Evolutionary conservation across 306 rosid species (phyloP).

Genomic region (Glycine latifolia): DNA sequence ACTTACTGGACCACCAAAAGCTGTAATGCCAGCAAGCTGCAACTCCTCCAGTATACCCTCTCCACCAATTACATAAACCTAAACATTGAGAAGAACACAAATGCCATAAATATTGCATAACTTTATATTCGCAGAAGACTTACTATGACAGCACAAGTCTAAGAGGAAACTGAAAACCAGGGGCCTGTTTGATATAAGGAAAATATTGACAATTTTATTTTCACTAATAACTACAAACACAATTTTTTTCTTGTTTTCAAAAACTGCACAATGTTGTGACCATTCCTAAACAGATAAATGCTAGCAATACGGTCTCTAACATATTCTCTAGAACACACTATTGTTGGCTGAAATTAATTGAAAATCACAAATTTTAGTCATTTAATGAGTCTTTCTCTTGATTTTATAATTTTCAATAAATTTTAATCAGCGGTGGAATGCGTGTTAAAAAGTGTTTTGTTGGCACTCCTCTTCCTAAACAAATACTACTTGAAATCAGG

Average conservation of each 20-base stretch:
- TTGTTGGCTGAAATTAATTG: too few species aligned
- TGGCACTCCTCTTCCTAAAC: too few species aligned
- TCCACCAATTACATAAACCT: conserved; percentile 92
- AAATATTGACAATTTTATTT: not conserved
- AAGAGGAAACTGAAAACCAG: conserved; percentile 4
- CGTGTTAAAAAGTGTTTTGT: too few species aligned
- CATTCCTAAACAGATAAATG: not conserved
- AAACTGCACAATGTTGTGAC: too few species aligned
- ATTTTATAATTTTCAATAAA: too few species aligned
- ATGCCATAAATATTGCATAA: not conserved
- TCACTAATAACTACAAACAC: not conserved
- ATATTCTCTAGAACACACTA: too few species aligned
- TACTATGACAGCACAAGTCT: not conserved
- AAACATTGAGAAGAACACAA: conserved; percentile 41
- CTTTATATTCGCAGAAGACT: not conserved
- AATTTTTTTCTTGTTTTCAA: not conserved
- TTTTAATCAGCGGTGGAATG: too few species aligned
- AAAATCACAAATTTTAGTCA: too few species aligned
- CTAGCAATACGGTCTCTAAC: too few species aligned
- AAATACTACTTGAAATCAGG: not conserved
- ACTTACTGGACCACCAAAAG: conserved; percentile 93
- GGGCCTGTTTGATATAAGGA: not conserved
- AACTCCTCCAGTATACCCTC: conserved; percentile 90
- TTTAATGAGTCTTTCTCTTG: too few species aligned
- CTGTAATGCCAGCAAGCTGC: conserved; percentile 87